Conservation (phyloP, 345 rosid genomes). For the Microcos paniculata region DNA sequence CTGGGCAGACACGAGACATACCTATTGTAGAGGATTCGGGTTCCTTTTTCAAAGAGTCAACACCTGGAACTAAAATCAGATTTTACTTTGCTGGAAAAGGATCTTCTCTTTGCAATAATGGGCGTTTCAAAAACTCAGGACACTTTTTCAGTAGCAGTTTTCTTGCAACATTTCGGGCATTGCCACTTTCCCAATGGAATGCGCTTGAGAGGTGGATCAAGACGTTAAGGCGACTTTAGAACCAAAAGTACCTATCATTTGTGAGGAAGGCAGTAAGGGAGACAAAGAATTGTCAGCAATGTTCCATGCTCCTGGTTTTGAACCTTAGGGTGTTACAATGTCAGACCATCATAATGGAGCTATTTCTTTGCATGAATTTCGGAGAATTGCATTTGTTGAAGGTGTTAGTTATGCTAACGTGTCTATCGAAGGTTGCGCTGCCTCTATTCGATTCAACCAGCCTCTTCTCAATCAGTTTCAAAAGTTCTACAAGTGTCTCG, state of each 20-base stretch:
- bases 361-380: constrained; percentile 60
- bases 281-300: constrained; percentile 98
- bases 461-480: constrained; percentile 77
- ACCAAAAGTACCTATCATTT: constrained; percentile 85
- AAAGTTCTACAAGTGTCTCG: constrained; percentile 81
- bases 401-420: constrained; percentile 95
- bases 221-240: constrained; percentile 49
- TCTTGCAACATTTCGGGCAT: constrained; percentile 78
- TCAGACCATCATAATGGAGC: constrained; percentile 78
- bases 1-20: constrained; percentile 40
- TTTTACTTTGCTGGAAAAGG: constrained; percentile 72
- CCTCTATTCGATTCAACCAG: constrained; percentile 78
- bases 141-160: constrained; percentile 57
- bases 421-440: constrained; percentile 98
- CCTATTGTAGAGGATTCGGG: constrained; percentile 41
- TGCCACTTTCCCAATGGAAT: constrained; percentile 97
- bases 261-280: constrained; percentile 98
- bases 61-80: constrained; percentile 40
- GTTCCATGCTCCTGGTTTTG: constrained; percentile 83
- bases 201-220: too few relatives aligned
- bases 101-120: constrained; percentile 55
- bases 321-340: constrained; percentile 92
- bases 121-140: constrained; percentile 71
- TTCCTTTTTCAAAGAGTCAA: constrained; percentile 54
- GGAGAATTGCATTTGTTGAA: constrained; percentile 87